Evolutionary conservation across 176 grass and related monocot species (phyloP).

Genomic region (Aegilops speltoides): DNA sequence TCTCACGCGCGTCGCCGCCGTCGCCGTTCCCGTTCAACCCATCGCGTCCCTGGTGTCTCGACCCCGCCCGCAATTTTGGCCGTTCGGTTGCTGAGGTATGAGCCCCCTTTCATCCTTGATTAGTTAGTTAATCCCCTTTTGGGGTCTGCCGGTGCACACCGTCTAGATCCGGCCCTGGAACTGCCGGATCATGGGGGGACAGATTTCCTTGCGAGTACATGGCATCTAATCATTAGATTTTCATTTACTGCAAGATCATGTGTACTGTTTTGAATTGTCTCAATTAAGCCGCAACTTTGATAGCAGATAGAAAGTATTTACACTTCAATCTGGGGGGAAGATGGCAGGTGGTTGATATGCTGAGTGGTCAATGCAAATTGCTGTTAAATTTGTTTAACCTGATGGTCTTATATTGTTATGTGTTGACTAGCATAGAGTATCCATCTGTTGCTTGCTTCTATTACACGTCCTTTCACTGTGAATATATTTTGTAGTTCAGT

Average conservation of each 20-base stretch:
- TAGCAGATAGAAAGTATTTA: not conserved
- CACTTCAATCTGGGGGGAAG: not conserved
- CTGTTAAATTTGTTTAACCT: constrained; percentile 8
- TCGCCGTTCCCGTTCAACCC: not conserved
- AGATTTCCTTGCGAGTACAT: not conserved
- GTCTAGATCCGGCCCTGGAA: not conserved
- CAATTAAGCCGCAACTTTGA: not conserved
- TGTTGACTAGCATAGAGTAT: not conserved
- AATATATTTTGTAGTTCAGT: not conserved
- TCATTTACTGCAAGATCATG: not conserved
- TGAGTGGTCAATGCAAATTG: not conserved
- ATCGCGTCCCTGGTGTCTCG: not conserved
- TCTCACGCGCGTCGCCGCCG: not conserved
- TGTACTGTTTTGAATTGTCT: not conserved
- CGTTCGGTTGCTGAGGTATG: not conserved
- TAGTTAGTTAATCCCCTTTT: not conserved
- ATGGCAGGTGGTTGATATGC: not conserved
- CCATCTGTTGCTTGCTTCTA: not conserved
- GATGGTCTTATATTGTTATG: not conserved
- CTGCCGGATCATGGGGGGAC: not conserved
- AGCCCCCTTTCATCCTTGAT: not conserved
- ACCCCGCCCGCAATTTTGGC: not conserved
- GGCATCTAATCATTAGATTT: not conserved
- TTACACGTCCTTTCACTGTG: not conserved
- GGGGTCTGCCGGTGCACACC: not conserved